Conservation (phyloP, 1,284 basidiomycete genomes). For the Boletellus deceptivus region DNA sequence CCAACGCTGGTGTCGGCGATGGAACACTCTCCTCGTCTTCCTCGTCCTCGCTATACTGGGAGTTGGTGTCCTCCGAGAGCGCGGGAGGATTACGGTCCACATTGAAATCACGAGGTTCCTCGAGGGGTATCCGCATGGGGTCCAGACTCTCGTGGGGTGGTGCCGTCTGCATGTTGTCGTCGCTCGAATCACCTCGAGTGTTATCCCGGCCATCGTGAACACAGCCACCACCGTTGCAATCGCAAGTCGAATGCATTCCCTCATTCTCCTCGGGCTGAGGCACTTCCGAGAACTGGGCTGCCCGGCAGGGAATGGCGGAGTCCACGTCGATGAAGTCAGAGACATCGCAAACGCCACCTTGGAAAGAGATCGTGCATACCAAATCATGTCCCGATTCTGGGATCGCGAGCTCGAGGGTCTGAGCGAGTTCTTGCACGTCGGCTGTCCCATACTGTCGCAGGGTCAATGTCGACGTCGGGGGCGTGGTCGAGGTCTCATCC, state of each 20-base stretch:
- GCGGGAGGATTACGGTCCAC: slow-evolving; percentile 9
- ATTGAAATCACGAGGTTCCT: slow-evolving; percentile 13
- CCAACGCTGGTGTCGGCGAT: not conserved
- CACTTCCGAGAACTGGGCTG: too few relatives aligned
- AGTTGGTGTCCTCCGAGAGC: slow-evolving; percentile 1
- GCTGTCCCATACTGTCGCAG: slow-evolving; percentile 16
- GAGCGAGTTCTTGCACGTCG: slow-evolving; percentile 8
- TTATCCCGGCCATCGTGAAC: not conserved
- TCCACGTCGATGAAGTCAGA: too few relatives aligned
- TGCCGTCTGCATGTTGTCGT: not conserved
- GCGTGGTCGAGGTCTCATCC: not conserved
- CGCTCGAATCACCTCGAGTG: not conserved
- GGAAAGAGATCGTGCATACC: too few relatives aligned
- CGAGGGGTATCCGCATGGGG: too few relatives aligned
- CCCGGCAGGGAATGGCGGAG: too few relatives aligned
- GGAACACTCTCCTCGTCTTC: not conserved
- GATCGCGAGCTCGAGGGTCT: slow-evolving; percentile 1
- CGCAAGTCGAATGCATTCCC: too few relatives aligned
- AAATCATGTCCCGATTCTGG: not conserved
- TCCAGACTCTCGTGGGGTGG: not conserved
- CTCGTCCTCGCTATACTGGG: not conserved
- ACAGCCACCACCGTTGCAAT: too few relatives aligned
- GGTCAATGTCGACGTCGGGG: not conserved
- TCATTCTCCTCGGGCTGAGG: too few relatives aligned
- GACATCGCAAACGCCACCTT: too few relatives aligned